A percentile compares a stretch with the other conserved stretches of the same genome.
phyloP scores from a whole-genome alignment of 139 green algal species.

The Pleodorina starrii region DNA sequence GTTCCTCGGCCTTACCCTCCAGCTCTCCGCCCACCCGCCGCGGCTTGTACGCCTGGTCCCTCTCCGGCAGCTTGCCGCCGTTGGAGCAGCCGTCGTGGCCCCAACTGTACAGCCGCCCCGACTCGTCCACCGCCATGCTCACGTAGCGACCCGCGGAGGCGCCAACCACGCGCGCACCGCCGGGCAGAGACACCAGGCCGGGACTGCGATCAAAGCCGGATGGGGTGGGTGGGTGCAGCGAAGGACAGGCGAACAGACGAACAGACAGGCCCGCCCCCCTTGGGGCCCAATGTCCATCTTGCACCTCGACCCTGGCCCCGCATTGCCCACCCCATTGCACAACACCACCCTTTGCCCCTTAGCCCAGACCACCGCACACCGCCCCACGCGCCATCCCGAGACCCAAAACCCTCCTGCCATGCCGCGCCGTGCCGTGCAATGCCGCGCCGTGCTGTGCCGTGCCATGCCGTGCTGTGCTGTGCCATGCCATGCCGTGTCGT shows the following conservation, averaged over 20 bases:
- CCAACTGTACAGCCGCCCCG: slow-evolving; percentile 59
- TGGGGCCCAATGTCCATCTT: too few relatives aligned
- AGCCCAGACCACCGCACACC: too few relatives aligned
- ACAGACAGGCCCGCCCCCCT: too few relatives aligned
- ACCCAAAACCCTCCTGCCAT: too few relatives aligned
- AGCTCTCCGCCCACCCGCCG: slow-evolving; percentile 50
- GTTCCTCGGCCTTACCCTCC: slow-evolving; percentile 22
- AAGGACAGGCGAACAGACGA: not conserved
- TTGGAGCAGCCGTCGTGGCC: slow-evolving; percentile 64
- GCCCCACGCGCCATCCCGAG: too few relatives aligned
- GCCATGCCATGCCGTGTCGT: too few relatives aligned
- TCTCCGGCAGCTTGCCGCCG: slow-evolving; percentile 40
- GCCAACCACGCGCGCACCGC: slow-evolving; percentile 45
- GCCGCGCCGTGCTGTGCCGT: too few relatives aligned
- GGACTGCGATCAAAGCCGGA: not conserved
- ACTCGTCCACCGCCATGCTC: slow-evolving; percentile 57
- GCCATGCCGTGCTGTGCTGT: too few relatives aligned
- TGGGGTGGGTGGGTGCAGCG: not conserved
- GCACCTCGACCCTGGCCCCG: too few relatives aligned
- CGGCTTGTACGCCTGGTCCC: slow-evolving; percentile 44
- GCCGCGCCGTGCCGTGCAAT: too few relatives aligned
- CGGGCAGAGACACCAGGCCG: not conserved
- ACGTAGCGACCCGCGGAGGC: slow-evolving; percentile 69
- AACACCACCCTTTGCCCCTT: too few relatives aligned
- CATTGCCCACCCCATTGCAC: too few relatives aligned